Base-by-base conservation (phyloP, 2,329 filamentous ascomycete species). In the Ceratocystis lukuohia region DNA sequence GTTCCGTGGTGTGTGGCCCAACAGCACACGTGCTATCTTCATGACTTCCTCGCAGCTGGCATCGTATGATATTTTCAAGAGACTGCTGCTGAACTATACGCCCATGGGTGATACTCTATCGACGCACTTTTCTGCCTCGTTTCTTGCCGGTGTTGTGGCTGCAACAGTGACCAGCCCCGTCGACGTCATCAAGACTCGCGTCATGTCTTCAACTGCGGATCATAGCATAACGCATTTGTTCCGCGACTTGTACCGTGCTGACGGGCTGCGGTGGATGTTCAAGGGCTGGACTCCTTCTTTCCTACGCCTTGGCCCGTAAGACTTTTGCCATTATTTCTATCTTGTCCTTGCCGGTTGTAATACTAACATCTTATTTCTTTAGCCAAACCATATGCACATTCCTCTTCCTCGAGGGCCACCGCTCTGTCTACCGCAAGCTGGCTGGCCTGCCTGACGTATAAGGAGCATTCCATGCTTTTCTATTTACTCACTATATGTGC, bases 21-120 rank as follows among this genome's bases (percentile, higher is more conserved):
- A 96, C 76, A 87, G 84, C 71, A 82, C 86, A 70, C 83, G 90
- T 69, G 91, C 89, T 10, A 86, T 88, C n/a, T 83, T 92, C 72
- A 95, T 95, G 91, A 95, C 91, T 1, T 88, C 89, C 37, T 84
- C 84, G 7, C 91, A 96, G 76, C 79, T 96, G 53, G 91, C 90
- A 20, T 89, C 85, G 57, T 96, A 96, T 76, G 91, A 96, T 72
- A 83, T 83, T 22, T 90, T 92, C 77, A 96, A 96, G 79, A 78
- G 80, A 48, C 71, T 86, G 65, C 77, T 96, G 48, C 79, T 92
- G 65, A 75, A 81, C 20, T 78, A 86, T 69, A 89, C 88, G 0
- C 82, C 84, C 10, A 78, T 92, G 72, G 82, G 78, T 30, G 86
- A 95, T 72, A 85, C 82, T 69, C 79, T 91, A n/a, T 80, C 81